These are phyloP conservation scores for Lactifluus volemus DNA, from an alignment of 768 basidiomycete species.

Conservation along the genomic window DNA sequence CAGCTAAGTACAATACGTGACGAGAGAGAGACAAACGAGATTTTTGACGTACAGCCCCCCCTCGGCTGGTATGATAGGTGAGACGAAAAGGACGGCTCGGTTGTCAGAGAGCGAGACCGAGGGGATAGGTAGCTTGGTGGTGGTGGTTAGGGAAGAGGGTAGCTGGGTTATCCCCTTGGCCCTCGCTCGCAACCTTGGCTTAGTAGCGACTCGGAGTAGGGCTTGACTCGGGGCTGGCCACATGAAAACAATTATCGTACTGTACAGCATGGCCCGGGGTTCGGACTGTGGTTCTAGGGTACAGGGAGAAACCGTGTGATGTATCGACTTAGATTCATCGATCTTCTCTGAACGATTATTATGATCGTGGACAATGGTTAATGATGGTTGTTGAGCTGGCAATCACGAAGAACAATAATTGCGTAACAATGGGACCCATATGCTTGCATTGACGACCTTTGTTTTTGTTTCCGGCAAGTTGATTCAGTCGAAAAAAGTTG, in stretches of 20 bases:
- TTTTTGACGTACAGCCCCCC: too few relatives aligned
- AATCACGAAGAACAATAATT: not conserved
- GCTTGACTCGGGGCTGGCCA: not conserved
- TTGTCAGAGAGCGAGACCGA: too few relatives aligned
- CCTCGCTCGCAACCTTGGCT: not conserved
- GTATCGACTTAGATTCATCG: not conserved
- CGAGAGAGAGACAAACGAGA: too few relatives aligned
- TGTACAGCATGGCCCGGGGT: not conserved
- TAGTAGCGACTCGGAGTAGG: not conserved
- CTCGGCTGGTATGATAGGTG: too few relatives aligned
- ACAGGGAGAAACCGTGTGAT: not conserved
- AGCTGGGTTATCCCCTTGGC: not conserved
- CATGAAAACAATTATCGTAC: not conserved
- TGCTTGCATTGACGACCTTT: not conserved
- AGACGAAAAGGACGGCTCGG: too few relatives aligned
- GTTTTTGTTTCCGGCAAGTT: not conserved
- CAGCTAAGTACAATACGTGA: too few relatives aligned
- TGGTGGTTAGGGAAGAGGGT: constrained; percentile 5
- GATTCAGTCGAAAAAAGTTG: too few relatives aligned
- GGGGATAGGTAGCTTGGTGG: not conserved
- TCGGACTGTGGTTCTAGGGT: not conserved
- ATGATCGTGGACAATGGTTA: not conserved
- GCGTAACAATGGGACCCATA: not conserved
- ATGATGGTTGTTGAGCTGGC: not conserved
- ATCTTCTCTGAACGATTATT: not conserved